Evolutionary conservation across 2,329 filamentous ascomycete genomes (phyloP), one percentile per base, ranked within the genome.

Genomic region (Claviceps sorghi): DNA sequence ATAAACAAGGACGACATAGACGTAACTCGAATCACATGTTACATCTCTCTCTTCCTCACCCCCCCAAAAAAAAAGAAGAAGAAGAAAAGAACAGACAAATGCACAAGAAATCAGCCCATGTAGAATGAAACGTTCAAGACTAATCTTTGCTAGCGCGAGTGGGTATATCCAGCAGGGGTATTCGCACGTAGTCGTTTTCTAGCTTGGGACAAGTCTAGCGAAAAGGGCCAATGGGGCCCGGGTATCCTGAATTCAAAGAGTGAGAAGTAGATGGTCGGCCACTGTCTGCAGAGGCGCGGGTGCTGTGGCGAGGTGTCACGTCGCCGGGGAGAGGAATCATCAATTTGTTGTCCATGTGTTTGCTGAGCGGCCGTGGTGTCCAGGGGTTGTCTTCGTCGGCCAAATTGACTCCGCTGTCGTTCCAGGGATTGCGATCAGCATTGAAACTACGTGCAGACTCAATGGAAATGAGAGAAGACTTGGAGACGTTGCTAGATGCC

Each of bases 361-460:
- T 86, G 62, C 79, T 77, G 60, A 83, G 78, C 60, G 80, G 79
- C 58, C 80, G 79, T 50, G 70, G 70, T 50, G 75, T 69, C 80
- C 80, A 83, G 41, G 77, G 76, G 66, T 80, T 79, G 60, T 96
- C 89, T 58, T 95, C 88, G 62, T 96, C 91, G 57, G 86, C 77
- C 59, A 96, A 81, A 66, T 96, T 96, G 65, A 96, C 89, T 62
- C 90, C 91, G 64, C 88, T 95, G 67, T 97, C 91, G 67, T 96
- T 96, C 91, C 91, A 97, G 56, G 90, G 90, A 71, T 96, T 95
- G 69, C 90, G 86, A 68, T 95, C 94, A 60, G 88, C 88, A 57
- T 83, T 83, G 68, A 84, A 83, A 72, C 89, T 95, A 65, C 91
- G 86, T 38, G 89, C 89, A 48, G 90, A 96, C 70, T 97, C 91